Base-by-base conservation (phyloP, 331 rosid genomes). In the Prunus yedoensis region DNA sequence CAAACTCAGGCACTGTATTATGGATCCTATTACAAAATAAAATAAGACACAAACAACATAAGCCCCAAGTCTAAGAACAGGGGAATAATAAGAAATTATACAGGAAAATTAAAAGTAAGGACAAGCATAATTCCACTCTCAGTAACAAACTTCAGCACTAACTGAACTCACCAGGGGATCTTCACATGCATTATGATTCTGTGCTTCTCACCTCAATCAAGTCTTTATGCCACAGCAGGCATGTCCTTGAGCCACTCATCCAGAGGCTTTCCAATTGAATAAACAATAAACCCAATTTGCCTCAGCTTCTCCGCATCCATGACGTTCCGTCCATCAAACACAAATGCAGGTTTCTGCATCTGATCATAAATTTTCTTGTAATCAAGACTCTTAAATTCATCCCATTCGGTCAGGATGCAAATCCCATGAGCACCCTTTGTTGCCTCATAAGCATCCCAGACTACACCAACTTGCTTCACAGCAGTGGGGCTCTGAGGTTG, bases 201-300 rank as follows among this genome's bases (percentile, higher is more conserved):
- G 68, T 73, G 58, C 68, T 61, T 28, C 70, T 61, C 35, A 8
- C 47, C 46, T 13, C 66, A 0, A 23, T 8, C 46, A 30, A 71
- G 75, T n/a, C 66, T 77, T 79, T 71, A 93, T 12, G 95, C 98
- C 74, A 93, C 83, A 25, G 96, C 97, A 16, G 98, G 97, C 97
- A 93, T 79, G 84, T 93, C 98, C 91, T 89, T 91, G 78, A 93
- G 91, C 98, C 98, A 93, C 50, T 94, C 66, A 60, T 93, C 98
- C 5, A 93, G 73, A 23, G 98, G 97, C 82, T 93, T 93, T 12
- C 98, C 98, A 60, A 92, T 89, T 60, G 97, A 83, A 70, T 91
- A 93, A 49, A 93, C 98, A 8, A 93, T 91, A 53, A 93, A 93
- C 56, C 97, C 98, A 73, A 93, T 93, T 74, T 87, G 80, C 83